Evolutionary conservation across 768 basidiomycete genomes (phyloP), one percentile per base, ranked within the genome.

Genomic region (Russula sp.): DNA sequence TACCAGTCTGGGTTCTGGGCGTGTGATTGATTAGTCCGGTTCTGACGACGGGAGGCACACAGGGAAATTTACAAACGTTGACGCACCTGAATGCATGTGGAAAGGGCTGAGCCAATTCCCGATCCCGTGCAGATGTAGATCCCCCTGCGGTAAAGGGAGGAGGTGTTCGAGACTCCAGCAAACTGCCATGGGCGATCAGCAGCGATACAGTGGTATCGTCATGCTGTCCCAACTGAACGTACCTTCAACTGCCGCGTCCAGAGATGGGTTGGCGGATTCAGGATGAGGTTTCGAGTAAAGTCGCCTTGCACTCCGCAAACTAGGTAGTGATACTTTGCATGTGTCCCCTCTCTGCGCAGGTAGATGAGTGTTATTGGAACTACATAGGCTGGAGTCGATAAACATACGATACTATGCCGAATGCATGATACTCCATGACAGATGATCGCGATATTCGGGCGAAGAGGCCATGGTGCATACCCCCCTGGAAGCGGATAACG

Each of bases 241-340:
- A 85, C 87, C 84, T 91, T 91, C 35, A 90, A 75, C 73, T 90
- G 81, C 53, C 88, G 84, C 13, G 88, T 90, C 89, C 88, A 91
- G 43, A 90, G 73, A 34, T 78, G 80, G 67, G 77, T 82, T 25
- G 88, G 88, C 45, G 86, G 86, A 68, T 87, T 76, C 61, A 79
- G 76, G 65, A 90, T 86, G 22, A 90, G 82, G 58, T 83, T 78
- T 58, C 78, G 79, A 39, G 88, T 91, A 73, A 91, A 91, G 72
- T 91, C 89, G 49, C 87, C 85, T 76, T 88, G 87, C 54, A 90
- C 87, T 69, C 89, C 88, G 67, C 86, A 86, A 56, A 90, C 86
- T 77, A 91, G 75, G 74, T 88, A 91, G 71, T 90, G 89, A 65
- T 87, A 83, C 67, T 87, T 84, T 9, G 89, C 83, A 65, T 88